These are phyloP conservation scores for Aspergillus sp. DNA, from an alignment of 2,329 filamentous ascomycete species.

Conservation along the genomic window DNA sequence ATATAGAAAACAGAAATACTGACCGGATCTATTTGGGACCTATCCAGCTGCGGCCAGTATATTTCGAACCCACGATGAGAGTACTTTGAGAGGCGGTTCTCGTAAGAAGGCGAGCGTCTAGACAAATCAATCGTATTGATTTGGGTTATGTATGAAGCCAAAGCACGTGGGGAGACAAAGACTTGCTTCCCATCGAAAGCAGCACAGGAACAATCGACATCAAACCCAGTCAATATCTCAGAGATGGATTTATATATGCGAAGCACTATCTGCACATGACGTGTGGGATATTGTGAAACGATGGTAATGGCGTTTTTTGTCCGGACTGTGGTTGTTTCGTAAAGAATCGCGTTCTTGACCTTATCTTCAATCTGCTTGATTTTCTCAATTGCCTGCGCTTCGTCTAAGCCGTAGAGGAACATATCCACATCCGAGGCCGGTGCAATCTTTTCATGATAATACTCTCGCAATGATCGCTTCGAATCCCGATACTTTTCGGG, in stretches of 20 bases:
- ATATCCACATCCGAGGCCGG: conserved; percentile 86
- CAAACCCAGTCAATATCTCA: conserved; percentile 84
- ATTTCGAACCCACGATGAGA: conserved; percentile 82
- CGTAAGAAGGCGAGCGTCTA: conserved; percentile 80
- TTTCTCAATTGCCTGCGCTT: conserved; percentile 77
- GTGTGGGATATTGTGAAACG: conserved; percentile 77
- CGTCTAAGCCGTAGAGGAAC: conserved; percentile 77
- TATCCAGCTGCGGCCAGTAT: conserved; percentile 73
- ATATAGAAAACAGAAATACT: background rate
- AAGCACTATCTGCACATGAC: conserved; percentile 83
- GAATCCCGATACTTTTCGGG: conserved; percentile 62
- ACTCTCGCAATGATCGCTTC: conserved; percentile 65
- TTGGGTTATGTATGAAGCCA: conserved; percentile 79
- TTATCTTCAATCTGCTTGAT: conserved; percentile 77
- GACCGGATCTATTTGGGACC: conserved; percentile 71
- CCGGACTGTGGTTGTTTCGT: conserved; percentile 80
- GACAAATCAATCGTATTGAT: conserved; percentile 77
- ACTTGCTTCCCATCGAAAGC: conserved; percentile 81
- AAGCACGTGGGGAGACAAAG: conserved; percentile 73
- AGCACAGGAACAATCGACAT: conserved; percentile 80
- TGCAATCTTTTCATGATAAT: conserved; percentile 78
- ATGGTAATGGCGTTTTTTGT: conserved; percentile 89
- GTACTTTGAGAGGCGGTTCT: conserved; percentile 84
- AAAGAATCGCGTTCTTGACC: conserved; percentile 74
- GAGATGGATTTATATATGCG: conserved; percentile 81